phyloP scores from a whole-genome alignment of 2,329 filamentous ascomycete genomes.

The Didymella sp. region DNA sequence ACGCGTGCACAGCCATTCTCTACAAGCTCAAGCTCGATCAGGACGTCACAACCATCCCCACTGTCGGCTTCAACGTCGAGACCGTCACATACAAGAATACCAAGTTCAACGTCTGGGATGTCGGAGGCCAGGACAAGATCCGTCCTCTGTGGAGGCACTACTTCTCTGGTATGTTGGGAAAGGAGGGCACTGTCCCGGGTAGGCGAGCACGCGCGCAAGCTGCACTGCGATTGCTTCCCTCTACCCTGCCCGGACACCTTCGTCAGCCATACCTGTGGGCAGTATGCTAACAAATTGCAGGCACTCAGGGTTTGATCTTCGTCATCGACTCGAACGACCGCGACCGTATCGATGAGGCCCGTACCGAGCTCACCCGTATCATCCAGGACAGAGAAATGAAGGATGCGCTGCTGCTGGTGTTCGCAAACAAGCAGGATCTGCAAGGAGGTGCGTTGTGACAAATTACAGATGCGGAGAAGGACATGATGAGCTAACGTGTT shows the following conservation, averaged over 20 bases:
- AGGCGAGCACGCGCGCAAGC: slow-evolving; percentile 35
- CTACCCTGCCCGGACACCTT: slow-evolving; percentile 11
- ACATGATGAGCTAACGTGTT: slow-evolving; percentile 21
- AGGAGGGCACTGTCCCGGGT: slow-evolving; percentile 36
- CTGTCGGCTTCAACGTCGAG: slow-evolving; percentile 99
- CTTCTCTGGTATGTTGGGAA: slow-evolving; percentile 75
- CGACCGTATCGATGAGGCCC: slow-evolving; percentile 95
- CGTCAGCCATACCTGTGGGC: no score
- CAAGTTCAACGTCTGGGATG: slow-evolving; percentile 99
- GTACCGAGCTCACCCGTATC: slow-evolving; percentile 96
- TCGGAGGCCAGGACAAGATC: slow-evolving; percentile 99
- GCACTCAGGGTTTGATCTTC: slow-evolving; percentile 99
- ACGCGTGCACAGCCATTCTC: slow-evolving; percentile 71
- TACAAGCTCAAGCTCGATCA: slow-evolving; percentile 99
- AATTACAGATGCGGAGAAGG: neutral
- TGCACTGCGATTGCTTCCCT: slow-evolving; percentile 22
- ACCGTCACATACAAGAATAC: slow-evolving; percentile 99
- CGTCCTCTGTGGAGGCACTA: slow-evolving; percentile 99
- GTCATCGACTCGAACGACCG: slow-evolving; percentile 99
- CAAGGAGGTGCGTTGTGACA: slow-evolving; percentile 69
- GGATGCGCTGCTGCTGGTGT: slow-evolving; percentile 94
- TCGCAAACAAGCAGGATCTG: slow-evolving; percentile 99
- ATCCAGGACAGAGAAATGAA: slow-evolving; percentile 98
- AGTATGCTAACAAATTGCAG: slow-evolving; percentile 30
- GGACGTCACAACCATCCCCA: slow-evolving; percentile 98